Conservation (phyloP, 1,139 yeast species). For the Yamadazyma trypodendri region DNA sequence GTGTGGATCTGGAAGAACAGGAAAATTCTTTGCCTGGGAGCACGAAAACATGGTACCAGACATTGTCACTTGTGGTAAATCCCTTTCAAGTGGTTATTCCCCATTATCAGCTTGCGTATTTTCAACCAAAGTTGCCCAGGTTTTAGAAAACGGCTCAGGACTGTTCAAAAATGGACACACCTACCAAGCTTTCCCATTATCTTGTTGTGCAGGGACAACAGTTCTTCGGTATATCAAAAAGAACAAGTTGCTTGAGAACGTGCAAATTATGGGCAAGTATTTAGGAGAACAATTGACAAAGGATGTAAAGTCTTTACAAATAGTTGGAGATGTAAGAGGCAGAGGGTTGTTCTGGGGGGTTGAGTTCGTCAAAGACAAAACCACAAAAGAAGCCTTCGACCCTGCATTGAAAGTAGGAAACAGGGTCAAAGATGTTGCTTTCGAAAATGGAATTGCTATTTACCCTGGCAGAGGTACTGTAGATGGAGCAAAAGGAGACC, state of each 20-base stretch:
- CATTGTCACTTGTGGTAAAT: constrained; percentile 57
- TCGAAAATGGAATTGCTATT: constrained; percentile 31
- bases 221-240: constrained; percentile 51
- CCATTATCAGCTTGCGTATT: constrained; percentile 59
- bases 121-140: constrained; percentile 46
- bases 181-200: constrained; percentile 55
- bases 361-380: constrained; percentile 51
- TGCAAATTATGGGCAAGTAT: constrained; percentile 44
- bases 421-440: constrained; percentile 31
- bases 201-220: constrained; percentile 55
- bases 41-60: constrained; percentile 51
- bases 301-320: constrained; percentile 23
- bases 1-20: constrained; percentile 59
- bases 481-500: constrained; percentile 49
- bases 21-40: constrained; percentile 47
- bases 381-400: constrained; percentile 46
- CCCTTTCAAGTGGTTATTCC: constrained; percentile 59
- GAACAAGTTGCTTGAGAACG: constrained; percentile 44
- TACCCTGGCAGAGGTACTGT: constrained; percentile 23
- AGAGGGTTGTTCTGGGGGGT: constrained; percentile 58
- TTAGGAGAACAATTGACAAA: constrained; percentile 37
- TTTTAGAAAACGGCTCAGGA: constrained; percentile 43
- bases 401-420: constrained; percentile 28
- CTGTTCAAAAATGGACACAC: constrained; percentile 53
- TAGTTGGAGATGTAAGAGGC: constrained; percentile 58